These are phyloP conservation scores for Pyricularia pennisetigena DNA, from an alignment of 2,329 filamentous ascomycete species.

Conservation along the genomic window DNA sequence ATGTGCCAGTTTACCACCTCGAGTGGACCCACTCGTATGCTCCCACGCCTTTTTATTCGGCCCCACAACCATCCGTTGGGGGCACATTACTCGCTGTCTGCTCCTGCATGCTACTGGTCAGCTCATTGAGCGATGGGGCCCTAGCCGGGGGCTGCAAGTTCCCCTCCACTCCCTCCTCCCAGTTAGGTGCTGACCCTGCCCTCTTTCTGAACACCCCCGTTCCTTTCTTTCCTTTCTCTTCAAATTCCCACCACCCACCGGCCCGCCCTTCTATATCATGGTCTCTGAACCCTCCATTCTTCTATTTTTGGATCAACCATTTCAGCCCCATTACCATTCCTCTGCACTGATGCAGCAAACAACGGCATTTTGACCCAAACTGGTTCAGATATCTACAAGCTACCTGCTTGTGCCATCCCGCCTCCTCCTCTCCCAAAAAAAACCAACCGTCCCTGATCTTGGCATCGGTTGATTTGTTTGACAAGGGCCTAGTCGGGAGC, in stretches of 20 bases:
- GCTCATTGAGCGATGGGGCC: background rate
- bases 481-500: background rate
- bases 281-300: background rate
- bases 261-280: background rate
- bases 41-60: background rate
- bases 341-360: background rate
- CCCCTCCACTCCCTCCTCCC: background rate
- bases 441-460: background rate
- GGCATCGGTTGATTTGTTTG: background rate
- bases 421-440: background rate
- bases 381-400: background rate
- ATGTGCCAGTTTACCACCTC: background rate
- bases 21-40: background rate
- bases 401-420: background rate
- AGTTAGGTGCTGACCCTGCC: background rate
- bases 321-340: background rate
- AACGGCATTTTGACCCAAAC: background rate
- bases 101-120: background rate
- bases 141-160: background rate
- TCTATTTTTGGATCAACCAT: background rate
- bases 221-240: background rate
- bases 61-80: background rate
- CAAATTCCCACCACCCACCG: background rate
- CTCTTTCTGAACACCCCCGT: background rate
- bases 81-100: background rate